Base-by-base conservation (phyloP, 2,329 filamentous ascomycete genomes). In the Pseudopyricularia cyperi region DNA sequence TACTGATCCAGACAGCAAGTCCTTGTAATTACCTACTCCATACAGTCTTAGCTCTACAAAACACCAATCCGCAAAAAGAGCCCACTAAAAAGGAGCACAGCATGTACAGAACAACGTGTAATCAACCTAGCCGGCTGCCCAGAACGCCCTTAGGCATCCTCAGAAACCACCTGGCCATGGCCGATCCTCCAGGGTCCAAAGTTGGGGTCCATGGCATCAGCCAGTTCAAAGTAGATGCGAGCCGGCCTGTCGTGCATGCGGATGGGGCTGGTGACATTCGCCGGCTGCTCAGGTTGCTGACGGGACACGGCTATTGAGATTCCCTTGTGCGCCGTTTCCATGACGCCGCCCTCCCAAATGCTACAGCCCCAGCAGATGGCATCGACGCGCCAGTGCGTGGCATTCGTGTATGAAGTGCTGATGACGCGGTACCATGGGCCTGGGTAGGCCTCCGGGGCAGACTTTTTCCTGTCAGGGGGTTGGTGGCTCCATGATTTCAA, bases 311-410 rank as follows among this genome's bases (percentile, higher is more conserved):
- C 63, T 39, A 57, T 63, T 9, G 61, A 62, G 7, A 65, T 55
- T 11, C 52, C 39, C 33, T 58, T 57, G 56, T 58, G 53, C 5
- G 58, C 52, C 3, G 63, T 62, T 54, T 65, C 54, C 15, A 65
- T 52, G 55, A 51, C 59, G 55, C 57, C 62, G 55, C 32, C 58
- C 4, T 58, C 52, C 64, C 65, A 70, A 1, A 59, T 54, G 53
- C 65, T 70, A 55, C 67, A 67, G 34, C 68, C 68, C 52, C 63
- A 61, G 60, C 66, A 68, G 17, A 70, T 59, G 14, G 62, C 63
- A 22, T 61, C 68, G 52, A 69, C 55, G 2, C 63, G 65, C 68
- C 68, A 71, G 60, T 71, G 68, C 11, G 68, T 71, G 33, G 57
- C 60, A 55, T 71, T 70, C 54, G 61, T 56, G 1, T 55, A 57